phyloP scores from a whole-genome alignment of 108 stramenopile genomes.

The Asterionellopsis glacialis region DNA sequence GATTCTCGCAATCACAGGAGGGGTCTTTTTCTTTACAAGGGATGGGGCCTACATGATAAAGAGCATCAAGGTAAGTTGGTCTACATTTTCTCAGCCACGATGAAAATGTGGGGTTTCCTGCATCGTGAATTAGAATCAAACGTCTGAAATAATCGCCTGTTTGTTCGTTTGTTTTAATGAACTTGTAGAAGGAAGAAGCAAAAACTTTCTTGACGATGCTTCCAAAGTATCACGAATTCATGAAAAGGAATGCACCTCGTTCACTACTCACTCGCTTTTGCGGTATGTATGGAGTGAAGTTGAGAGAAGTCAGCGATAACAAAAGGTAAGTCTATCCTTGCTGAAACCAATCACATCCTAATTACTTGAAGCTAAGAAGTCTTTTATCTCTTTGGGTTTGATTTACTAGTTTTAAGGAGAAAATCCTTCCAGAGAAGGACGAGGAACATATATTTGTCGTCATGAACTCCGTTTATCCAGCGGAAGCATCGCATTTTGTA shows the following conservation, averaged over 20 bases:
- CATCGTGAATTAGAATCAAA: neutral
- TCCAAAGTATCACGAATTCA: conserved; percentile 69
- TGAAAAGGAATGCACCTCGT: conserved; percentile 53
- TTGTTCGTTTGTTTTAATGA: neutral
- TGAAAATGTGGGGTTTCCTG: too few relatives aligned
- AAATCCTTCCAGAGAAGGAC: conserved; percentile 10
- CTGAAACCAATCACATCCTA: neutral
- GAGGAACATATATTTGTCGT: conserved; percentile 65
- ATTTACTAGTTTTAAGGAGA: neutral
- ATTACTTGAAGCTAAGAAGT: neutral
- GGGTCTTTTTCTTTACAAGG: conserved; percentile 79
- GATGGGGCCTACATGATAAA: conserved; percentile 91
- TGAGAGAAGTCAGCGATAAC: conserved; percentile 12
- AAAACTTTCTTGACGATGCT: conserved; percentile 65
- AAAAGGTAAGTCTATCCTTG: conserved; percentile 3
- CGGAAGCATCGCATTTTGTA: conserved; percentile 57
- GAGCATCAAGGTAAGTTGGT: conserved; percentile 63
- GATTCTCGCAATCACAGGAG: conserved; percentile 3
- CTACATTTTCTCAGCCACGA: too few relatives aligned
- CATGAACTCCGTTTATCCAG: conserved; percentile 85
- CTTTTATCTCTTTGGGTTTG: neutral
- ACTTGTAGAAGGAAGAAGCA: conserved; percentile 47
- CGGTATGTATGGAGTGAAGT: conserved; percentile 76
- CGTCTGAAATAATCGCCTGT: neutral
- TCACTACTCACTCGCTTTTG: conserved; percentile 79